Conservation (phyloP, 2,329 filamentous ascomycete genomes). For the Tolypocladium inflatum region DNA sequence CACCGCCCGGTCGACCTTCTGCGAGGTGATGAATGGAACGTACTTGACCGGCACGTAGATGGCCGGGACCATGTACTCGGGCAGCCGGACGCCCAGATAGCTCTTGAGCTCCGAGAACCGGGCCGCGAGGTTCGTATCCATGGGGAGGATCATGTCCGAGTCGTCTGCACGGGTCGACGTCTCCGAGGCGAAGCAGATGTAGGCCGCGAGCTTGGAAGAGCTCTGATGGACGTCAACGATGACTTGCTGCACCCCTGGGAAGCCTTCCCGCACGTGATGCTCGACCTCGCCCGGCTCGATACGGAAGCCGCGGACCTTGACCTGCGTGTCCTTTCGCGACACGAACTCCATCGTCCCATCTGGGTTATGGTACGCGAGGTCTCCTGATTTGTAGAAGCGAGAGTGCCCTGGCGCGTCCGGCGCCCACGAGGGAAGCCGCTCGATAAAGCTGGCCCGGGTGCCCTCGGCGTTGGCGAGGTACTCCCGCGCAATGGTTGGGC, state of each 20-base stretch:
- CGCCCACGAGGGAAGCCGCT: not conserved
- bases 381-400: constrained; percentile 8
- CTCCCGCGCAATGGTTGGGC: constrained; percentile 3
- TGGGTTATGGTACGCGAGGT: constrained; percentile 7
- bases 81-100: not conserved
- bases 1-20: constrained; percentile 8
- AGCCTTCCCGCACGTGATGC: not conserved
- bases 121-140: not conserved
- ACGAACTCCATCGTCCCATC: constrained; percentile 7
- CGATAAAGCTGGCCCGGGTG: not conserved
- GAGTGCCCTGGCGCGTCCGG: not conserved
- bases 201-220: not conserved
- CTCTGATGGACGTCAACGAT: not conserved
- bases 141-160: not conserved
- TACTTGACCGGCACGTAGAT: constrained; percentile 5
- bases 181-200: not conserved
- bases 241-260: not conserved
- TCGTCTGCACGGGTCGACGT: not conserved
- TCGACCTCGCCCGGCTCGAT: constrained; percentile 9
- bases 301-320: constrained; percentile 8
- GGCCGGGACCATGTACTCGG: constrained; percentile 2
- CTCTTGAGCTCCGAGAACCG: not conserved
- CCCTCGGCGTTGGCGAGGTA: constrained; percentile 1
- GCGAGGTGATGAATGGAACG: constrained; percentile 7
- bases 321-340: not conserved